A percentile compares a stretch with the other conserved stretches of the same genome.
These are phyloP conservation scores for Diaporthe amygdali DNA, from an alignment of 2,329 filamentous ascomycete species.

Conservation along the genomic window DNA sequence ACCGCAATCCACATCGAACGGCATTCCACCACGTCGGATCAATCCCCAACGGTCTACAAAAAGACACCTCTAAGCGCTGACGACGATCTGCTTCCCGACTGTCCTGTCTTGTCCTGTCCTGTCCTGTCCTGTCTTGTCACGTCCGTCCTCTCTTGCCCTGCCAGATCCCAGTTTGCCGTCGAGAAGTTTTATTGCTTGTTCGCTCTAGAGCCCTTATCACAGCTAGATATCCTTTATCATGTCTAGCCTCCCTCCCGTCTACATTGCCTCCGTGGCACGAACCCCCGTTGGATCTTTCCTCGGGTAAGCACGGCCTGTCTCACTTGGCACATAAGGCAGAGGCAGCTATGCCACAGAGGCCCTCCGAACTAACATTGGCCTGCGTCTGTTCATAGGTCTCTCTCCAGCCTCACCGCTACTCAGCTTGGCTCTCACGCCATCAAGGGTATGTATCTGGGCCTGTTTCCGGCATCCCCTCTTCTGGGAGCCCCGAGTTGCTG, in stretches of 20 bases:
- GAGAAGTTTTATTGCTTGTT: neutral
- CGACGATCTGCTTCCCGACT: neutral
- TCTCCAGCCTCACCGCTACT: constrained; percentile 84
- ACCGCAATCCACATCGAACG: constrained; percentile 7
- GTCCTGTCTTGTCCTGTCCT: neutral
- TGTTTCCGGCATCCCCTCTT: neutral
- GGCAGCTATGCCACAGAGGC: neutral
- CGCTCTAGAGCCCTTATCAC: constrained; percentile 10
- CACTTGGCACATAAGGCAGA: neutral
- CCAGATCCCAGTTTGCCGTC: neutral
- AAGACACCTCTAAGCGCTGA: constrained; percentile 2
- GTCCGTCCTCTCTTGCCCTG: neutral
- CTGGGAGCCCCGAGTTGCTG: constrained; percentile 17
- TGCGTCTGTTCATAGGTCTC: constrained; percentile 63
- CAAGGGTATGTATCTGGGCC: constrained; percentile 67
- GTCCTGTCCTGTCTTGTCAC: neutral
- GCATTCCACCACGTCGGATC: neutral
- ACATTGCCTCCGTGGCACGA: constrained; percentile 90
- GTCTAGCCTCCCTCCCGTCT: constrained; percentile 84
- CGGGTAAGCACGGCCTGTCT: constrained; percentile 65
- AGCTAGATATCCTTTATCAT: constrained; percentile 53
- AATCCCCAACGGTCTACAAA: constrained; percentile 1
- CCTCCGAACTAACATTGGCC: constrained; percentile 24
- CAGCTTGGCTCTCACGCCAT: constrained; percentile 92
- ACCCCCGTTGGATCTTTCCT: constrained; percentile 95